Conservation (phyloP, 2,329 filamentous ascomycete genomes). For the Sporothrix curviconia region DNA sequence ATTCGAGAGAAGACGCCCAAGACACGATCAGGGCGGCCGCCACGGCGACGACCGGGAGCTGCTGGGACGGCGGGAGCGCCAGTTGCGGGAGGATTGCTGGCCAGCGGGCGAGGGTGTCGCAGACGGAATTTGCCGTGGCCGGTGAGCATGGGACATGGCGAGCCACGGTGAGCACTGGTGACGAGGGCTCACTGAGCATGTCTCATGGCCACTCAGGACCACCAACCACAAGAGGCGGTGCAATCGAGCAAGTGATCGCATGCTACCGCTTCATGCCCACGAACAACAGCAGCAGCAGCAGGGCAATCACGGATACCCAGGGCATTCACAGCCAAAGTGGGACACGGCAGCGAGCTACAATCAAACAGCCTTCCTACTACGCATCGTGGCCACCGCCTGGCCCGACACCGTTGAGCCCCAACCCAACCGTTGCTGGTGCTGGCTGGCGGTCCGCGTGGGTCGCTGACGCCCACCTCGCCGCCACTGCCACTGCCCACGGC, state of each 20-base stretch:
- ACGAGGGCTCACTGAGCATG: too few species aligned
- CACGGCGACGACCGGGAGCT: constrained; percentile 5
- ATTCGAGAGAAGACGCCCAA: constrained; percentile 20
- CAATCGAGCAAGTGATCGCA: too few species aligned
- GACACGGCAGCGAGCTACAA: constrained; percentile 4
- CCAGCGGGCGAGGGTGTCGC: too few species aligned
- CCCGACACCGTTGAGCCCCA: not conserved
- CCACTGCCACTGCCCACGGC: not conserved
- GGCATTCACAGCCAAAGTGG: not conserved
- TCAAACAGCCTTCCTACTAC: not conserved
- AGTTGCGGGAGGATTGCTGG: not conserved
- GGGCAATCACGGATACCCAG: not conserved
- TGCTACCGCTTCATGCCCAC: not conserved
- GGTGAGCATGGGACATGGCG: too few species aligned
- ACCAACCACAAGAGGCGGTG: too few species aligned
- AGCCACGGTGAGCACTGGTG: not conserved
- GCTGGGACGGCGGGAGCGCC: not conserved
- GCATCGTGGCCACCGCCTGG: not conserved
- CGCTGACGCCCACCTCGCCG: not conserved
- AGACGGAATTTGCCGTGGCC: too few species aligned
- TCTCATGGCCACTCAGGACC: too few species aligned
- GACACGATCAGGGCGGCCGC: constrained; percentile 17
- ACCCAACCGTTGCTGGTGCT: not conserved
- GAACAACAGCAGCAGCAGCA: constrained; percentile 1
- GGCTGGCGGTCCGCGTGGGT: not conserved